Conservation (phyloP, 1,284 basidiomycete genomes). For the Trametes hirsuta region DNA sequence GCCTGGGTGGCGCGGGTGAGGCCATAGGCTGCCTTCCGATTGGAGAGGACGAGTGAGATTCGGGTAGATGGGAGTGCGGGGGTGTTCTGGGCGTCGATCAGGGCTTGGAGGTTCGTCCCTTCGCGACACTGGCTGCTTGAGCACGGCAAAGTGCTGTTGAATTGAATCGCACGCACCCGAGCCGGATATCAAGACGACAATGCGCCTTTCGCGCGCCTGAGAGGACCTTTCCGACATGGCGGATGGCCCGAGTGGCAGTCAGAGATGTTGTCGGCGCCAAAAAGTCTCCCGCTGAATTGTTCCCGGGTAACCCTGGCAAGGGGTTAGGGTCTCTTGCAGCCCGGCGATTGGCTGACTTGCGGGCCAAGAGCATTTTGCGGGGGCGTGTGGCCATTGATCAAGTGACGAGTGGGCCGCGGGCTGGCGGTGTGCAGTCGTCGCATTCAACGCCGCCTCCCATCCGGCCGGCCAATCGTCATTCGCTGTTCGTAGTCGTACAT, state of each 20-base stretch:
- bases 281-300: not conserved
- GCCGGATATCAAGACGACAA: constrained; percentile 79
- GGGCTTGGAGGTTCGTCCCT: constrained; percentile 96
- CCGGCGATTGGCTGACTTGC: no score
- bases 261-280: not conserved
- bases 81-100: constrained; percentile 85
- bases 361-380: not conserved
- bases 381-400: no score
- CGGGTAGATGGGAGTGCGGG: constrained; percentile 66
- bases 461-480: no score
- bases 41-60: constrained; percentile 89
- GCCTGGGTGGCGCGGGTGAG: constrained; percentile 78
- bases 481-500: no score
- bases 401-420: no score
- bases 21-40: constrained; percentile 91
- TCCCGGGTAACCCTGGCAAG: not conserved
- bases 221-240: constrained; percentile 26
- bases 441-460: no score
- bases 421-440: no score
- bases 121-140: not conserved
- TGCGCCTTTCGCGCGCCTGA: constrained; percentile 36
- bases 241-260: not conserved
- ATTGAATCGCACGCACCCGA: constrained; percentile 61
- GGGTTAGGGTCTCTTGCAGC: constrained; percentile 1
- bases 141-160: constrained; percentile 24